Evolutionary conservation across 2,329 filamentous ascomycete genomes (phyloP).

Genomic region (Gaeumannomyces sp.): DNA sequence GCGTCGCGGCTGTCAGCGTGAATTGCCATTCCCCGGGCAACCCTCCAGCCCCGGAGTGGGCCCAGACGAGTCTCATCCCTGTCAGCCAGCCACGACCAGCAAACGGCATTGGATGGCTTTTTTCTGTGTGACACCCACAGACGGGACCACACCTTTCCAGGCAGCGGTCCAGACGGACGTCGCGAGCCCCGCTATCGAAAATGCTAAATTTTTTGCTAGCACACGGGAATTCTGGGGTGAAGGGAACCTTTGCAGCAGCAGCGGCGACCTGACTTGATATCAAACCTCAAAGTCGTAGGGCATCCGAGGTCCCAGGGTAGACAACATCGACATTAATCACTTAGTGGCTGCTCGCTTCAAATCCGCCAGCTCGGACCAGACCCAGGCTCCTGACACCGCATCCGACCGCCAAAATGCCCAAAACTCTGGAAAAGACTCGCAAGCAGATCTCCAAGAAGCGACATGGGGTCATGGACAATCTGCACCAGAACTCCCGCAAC

Average conservation of each 20-base stretch:
- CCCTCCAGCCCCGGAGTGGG: neutral
- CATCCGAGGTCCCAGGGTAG: too few relatives aligned
- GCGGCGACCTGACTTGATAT: neutral
- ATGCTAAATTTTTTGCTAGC: neutral
- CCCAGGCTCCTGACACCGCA: neutral
- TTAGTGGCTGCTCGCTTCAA: neutral
- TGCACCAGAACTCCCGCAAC: constrained; percentile 87
- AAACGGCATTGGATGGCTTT: neutral
- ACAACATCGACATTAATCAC: neutral
- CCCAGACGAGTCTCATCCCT: neutral
- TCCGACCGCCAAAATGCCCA: constrained; percentile 53
- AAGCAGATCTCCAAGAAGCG: constrained; percentile 91
- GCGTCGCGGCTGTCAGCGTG: constrained; percentile 6
- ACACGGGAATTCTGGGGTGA: neutral
- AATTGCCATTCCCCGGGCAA: constrained; percentile 17
- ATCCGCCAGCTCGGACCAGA: neutral
- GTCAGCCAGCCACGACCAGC: neutral
- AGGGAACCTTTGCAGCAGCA: neutral
- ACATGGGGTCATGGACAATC: constrained; percentile 61
- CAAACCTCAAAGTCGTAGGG: too few relatives aligned
- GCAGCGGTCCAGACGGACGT: neutral
- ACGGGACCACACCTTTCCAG: neutral
- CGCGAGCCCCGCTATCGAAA: neutral
- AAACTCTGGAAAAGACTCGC: constrained; percentile 71
- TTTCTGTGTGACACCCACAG: neutral